Percentiles rank a stretch among this genome's conserved stretches.
phyloP scores from a whole-genome alignment of 1,284 basidiomycete genomes.

The Marasmius sp. region DNA sequence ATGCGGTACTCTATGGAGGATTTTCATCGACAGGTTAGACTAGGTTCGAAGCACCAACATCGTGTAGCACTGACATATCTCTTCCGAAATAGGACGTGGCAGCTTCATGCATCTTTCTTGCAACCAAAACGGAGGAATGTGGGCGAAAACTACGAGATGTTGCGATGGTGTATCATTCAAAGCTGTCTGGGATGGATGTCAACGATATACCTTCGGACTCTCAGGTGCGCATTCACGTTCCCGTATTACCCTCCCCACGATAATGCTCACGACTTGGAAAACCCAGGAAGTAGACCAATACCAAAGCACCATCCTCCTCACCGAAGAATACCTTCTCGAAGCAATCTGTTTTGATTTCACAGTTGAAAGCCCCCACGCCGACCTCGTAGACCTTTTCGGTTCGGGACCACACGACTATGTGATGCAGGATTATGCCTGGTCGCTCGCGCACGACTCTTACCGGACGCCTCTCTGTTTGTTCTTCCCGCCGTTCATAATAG shows the following conservation, averaged over 20 bases:
- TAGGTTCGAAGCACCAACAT: neutral
- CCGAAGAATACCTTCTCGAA: conserved; percentile 84
- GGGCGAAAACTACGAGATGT: conserved; percentile 85
- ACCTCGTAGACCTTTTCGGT: conserved; percentile 69
- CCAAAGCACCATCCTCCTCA: conserved; percentile 71
- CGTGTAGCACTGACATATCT: neutral
- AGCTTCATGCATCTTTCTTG: conserved; percentile 87
- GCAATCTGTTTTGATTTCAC: conserved; percentile 91
- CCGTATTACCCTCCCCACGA: conserved; percentile 3
- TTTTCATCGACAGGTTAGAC: conserved; percentile 71
- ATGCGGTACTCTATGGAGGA: conserved; percentile 90
- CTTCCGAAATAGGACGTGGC: conserved; percentile 71
- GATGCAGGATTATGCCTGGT: conserved; percentile 77
- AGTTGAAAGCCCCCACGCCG: conserved; percentile 79
- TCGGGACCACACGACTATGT: conserved; percentile 43
- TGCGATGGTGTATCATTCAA: conserved; percentile 74
- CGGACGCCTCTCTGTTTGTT: conserved; percentile 75
- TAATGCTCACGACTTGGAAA: neutral
- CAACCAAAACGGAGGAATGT: conserved; percentile 90
- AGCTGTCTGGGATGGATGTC: conserved; percentile 58
- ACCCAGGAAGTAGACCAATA: conserved; percentile 71
- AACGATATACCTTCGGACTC: conserved; percentile 58
- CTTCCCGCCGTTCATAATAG: conserved; percentile 65
- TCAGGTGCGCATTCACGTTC: conserved; percentile 43
- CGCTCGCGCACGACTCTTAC: conserved; percentile 83